Base-by-base conservation (phyloP, 805 yeast species). In the Ogataea paraovalis region DNA sequence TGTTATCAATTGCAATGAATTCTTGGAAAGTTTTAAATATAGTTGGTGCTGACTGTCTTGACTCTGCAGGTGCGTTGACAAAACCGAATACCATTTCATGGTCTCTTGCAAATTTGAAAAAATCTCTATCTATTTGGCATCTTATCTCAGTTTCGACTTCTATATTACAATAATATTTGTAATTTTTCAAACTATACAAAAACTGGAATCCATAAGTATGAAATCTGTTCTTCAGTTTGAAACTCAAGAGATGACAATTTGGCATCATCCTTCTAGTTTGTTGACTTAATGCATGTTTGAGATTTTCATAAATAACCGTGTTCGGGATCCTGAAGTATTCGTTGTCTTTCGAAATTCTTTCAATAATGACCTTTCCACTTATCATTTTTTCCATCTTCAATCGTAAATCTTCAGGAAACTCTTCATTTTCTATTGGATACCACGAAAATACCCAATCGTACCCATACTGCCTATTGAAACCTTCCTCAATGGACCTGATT, bases 401-500 rank as follows among this genome's bases (percentile, higher is more conserved):
- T 55, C 74, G 80, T 62, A 89, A 85, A 51, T 83, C 85, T 1
- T 82, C 83, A 21, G 79, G 72, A 66, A 89, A 87, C 34, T 73
- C 79, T 43, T 44, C 41, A 19, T 45, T 46, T 6, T 47, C 44
- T 3, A 51, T 44, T 59, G 89, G 91, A 65, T 87, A 90, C 56
- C 54, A 59, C 9, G 87, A 73, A 62, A 91, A 90, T 14, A 88
- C 87, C 96, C 97, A 91, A 55, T 92, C 96, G 62, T 91, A 91
- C 50, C 84, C 74, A 68, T 70, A 86, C 42, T 81, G 72, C 10
- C 68, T 61, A 70, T 91, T 91, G 75, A 91, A 91, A 46, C 96
- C 73, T 61, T 85, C 91, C 66, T 91, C 96, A 30, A 90, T 78
- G 19, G 83, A 76, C 57, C 83, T 49, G 8, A 64, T 55, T 1